These are phyloP conservation scores for Penstemon barbatus DNA, from an alignment of 257 asterid genomes.

Conservation along the genomic window DNA sequence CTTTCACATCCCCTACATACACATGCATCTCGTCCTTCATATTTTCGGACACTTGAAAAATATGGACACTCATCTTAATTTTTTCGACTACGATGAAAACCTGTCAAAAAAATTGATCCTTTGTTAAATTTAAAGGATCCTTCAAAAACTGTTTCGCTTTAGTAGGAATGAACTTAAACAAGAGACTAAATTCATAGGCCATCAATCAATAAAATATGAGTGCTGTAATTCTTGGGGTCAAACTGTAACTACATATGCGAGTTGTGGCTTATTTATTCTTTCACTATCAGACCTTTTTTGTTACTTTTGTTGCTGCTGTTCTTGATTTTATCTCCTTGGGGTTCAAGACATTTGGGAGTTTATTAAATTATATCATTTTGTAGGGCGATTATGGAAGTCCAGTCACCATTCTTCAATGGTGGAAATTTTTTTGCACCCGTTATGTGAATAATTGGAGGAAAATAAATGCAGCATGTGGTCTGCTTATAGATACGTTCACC, in stretches of 20 bases:
- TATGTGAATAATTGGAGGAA: constrained; percentile 74
- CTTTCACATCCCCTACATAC: neutral
- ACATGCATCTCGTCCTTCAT: constrained; percentile 26
- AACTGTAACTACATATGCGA: constrained; percentile 9
- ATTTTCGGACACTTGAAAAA: constrained; percentile 7
- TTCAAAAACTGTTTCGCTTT: constrained; percentile 4
- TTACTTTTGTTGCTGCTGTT: constrained; percentile 1
- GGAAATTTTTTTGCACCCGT: constrained; percentile 68
- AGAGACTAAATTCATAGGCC: constrained; percentile 5
- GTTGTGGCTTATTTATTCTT: neutral
- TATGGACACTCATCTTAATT: constrained; percentile 18
- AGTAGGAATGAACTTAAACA: constrained; percentile 9
- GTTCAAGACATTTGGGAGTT: constrained; percentile 28
- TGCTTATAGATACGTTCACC: constrained; percentile 70
- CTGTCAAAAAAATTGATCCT: neutral
- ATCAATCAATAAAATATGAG: neutral
- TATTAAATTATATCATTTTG: constrained; percentile 34
- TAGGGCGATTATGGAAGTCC: constrained; percentile 73
- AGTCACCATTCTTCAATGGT: constrained; percentile 62
- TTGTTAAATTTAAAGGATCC: constrained; percentile 10
- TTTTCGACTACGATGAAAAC: neutral
- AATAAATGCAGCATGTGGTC: constrained; percentile 71
- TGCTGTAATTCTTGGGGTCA: constrained; percentile 2
- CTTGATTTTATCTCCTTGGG: neutral
- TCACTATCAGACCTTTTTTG: neutral